These are phyloP conservation scores for Penicillium cinerascens DNA, from an alignment of 495 filamentous ascomycete genomes.

Conservation along the genomic window DNA sequence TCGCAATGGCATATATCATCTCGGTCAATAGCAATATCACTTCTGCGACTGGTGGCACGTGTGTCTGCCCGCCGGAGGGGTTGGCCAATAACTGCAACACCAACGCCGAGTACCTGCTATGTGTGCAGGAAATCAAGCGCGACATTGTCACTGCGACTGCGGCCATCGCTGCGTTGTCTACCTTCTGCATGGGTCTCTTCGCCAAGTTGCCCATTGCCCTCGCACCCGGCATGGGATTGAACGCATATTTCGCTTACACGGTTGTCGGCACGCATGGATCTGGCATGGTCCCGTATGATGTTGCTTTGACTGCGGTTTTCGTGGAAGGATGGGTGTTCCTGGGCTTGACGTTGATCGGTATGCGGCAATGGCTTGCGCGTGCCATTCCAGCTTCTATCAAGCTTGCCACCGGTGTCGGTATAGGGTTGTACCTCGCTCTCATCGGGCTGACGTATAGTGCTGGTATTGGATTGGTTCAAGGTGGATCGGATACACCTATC, in stretches of 20 bases:
- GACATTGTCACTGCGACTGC: constrained; percentile 79
- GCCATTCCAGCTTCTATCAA: constrained; percentile 76
- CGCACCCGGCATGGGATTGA: constrained; percentile 80
- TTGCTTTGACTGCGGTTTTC: constrained; percentile 78
- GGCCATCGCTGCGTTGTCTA: constrained; percentile 66
- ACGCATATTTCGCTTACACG: constrained; percentile 80
- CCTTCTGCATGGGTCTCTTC: constrained; percentile 72
- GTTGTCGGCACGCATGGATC: constrained; percentile 71
- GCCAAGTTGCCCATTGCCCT: constrained; percentile 70
- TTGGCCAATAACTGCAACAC: constrained; percentile 50
- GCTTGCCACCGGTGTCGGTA: constrained; percentile 77
- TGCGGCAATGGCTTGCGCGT: constrained; percentile 80
- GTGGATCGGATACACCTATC: constrained; percentile 54
- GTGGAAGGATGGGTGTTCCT: constrained; percentile 75
- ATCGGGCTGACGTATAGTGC: constrained; percentile 78
- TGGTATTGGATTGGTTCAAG: constrained; percentile 70
- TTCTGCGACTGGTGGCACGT: constrained; percentile 64
- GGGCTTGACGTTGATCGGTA: constrained; percentile 64
- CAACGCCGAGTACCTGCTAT: constrained; percentile 59
- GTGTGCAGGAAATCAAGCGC: constrained; percentile 62
- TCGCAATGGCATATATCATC: constrained; percentile 85
- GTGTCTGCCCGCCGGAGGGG: constrained; percentile 57
- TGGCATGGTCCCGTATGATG: constrained; percentile 61
- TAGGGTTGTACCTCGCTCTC: constrained; percentile 74
- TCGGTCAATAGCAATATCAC: constrained; percentile 71